These are phyloP conservation scores for Arctostaphylos glauca DNA, from an alignment of 148 eudicot species.

Conservation along the genomic window DNA sequence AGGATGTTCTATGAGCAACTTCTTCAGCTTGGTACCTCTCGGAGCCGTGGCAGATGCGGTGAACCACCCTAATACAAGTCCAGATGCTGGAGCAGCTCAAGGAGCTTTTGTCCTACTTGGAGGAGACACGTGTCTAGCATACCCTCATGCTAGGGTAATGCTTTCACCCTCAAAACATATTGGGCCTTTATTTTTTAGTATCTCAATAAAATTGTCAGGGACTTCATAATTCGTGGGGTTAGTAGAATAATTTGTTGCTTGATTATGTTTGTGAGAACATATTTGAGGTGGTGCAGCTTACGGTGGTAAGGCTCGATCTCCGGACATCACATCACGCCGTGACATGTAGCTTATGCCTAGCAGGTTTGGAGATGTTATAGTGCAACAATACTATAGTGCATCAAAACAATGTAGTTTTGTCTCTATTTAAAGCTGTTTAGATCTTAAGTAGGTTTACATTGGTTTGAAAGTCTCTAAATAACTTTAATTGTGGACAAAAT, in stretches of 20 bases:
- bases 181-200: background rate
- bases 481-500: no score
- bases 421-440: no score
- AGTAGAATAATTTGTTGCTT: background rate
- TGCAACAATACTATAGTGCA: no score
- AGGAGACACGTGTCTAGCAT: no score
- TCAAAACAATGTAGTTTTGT: no score
- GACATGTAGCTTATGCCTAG: background rate
- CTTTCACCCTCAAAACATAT: background rate
- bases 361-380: background rate
- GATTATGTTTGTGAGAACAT: background rate
- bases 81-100: no score
- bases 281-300: background rate
- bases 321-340: background rate
- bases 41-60: no score
- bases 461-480: no score
- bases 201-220: background rate
- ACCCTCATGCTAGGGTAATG: no score
- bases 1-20: constrained; percentile 9
- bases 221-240: background rate
- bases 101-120: no score
- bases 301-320: background rate
- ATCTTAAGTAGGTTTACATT: no score
- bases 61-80: no score
- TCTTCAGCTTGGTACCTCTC: background rate